phyloP scores from a whole-genome alignment of 2,329 filamentous ascomycete genomes.

The Cryphonectria naterciae region DNA sequence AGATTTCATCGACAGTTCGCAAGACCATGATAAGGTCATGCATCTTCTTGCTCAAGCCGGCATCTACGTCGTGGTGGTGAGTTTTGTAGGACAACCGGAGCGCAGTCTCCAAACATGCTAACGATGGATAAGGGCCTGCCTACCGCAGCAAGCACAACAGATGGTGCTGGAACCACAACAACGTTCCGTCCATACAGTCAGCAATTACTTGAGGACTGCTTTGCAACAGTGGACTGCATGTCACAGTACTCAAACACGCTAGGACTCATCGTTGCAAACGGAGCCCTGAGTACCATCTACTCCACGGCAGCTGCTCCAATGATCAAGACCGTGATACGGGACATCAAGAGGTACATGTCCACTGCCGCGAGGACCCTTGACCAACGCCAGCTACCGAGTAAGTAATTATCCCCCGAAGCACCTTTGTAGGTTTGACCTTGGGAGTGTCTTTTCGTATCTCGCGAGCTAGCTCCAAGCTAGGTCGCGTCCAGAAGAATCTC shows the following conservation, averaged over 20 bases:
- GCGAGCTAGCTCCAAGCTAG: too few species aligned
- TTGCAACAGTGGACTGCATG: constrained; percentile 35
- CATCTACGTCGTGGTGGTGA: constrained; percentile 37
- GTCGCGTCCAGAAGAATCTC: neutral
- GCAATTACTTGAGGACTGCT: constrained; percentile 30
- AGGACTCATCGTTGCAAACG: constrained; percentile 34
- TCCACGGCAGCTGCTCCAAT: constrained; percentile 29
- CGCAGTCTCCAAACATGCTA: neutral
- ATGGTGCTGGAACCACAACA: constrained; percentile 24
- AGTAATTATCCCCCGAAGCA: neutral
- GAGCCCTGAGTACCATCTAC: constrained; percentile 28
- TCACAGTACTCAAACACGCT: constrained; percentile 37
- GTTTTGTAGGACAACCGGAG: constrained; percentile 1
- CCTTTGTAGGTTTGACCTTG: neutral
- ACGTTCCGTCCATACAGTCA: constrained; percentile 31
- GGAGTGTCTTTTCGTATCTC: neutral
- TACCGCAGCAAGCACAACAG: constrained; percentile 20
- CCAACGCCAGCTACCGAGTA: constrained; percentile 23
- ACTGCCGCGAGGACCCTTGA: constrained; percentile 18
- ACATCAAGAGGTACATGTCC: constrained; percentile 37
- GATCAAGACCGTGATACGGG: constrained; percentile 35
- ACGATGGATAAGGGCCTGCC: constrained; percentile 21
- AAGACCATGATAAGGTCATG: constrained; percentile 25
- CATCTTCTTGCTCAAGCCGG: constrained; percentile 28
- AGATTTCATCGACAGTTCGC: constrained; percentile 25